Conservation (phyloP, 805 yeast genomes). For the Candida ficus region DNA sequence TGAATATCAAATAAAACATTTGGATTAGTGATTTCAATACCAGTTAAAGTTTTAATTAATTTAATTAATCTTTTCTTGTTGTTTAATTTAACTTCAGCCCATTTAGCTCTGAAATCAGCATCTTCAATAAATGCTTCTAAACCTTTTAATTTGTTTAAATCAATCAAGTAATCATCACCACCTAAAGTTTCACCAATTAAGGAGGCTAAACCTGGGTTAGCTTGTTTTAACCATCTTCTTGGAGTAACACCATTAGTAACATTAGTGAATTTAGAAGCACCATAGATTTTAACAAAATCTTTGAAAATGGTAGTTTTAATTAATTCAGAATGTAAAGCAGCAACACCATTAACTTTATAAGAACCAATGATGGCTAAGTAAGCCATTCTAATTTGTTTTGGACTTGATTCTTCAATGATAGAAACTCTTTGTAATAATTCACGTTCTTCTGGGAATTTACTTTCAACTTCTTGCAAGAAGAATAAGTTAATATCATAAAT, state of each 20-base stretch:
- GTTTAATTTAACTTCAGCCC: constrained; percentile 66
- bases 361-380: constrained; percentile 86
- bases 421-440: constrained; percentile 65
- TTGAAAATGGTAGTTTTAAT: constrained; percentile 84
- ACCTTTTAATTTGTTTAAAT: constrained; percentile 60
- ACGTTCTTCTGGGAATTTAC: constrained; percentile 69
- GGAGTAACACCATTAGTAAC: constrained; percentile 96
- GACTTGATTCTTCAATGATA: constrained; percentile 73
- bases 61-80: constrained; percentile 67
- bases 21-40: constrained; percentile 54
- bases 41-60: constrained; percentile 60
- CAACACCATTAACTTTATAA: constrained; percentile 93
- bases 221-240: constrained; percentile 93
- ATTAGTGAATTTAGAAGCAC: constrained; percentile 78
- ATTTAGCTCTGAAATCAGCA: constrained; percentile 54
- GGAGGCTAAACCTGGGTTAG: constrained; percentile 76
- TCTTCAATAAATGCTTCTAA: constrained; percentile 67
- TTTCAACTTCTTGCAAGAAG: constrained; percentile 73
- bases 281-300: constrained; percentile 82
- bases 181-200: constrained; percentile 70
- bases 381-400: constrained; percentile 90
- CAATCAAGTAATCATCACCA: constrained; percentile 61
- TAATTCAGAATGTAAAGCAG: constrained; percentile 89
- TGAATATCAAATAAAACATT: constrained; percentile 82
- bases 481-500: constrained; percentile 78